Base-by-base conservation (phyloP, 1,284 basidiomycete species). In the Heterobasidion parviporum region DNA sequence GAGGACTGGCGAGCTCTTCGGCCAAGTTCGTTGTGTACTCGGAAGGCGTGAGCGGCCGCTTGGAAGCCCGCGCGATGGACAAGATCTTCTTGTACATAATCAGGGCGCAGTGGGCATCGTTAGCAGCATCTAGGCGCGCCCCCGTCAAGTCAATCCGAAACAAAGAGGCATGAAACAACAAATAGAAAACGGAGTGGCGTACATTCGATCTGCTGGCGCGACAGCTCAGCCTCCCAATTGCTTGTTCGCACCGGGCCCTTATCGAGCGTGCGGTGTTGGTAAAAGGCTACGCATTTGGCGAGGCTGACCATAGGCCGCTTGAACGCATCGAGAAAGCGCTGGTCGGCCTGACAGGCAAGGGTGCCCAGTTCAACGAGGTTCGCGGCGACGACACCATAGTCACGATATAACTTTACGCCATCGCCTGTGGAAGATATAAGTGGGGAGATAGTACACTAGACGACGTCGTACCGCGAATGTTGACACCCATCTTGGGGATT, bases 361-460 rank as follows among this genome's bases (percentile, higher is more conserved):
- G 68, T 69, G 3, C 79, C 80, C 2, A 86, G 79, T 58, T 86
- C 83, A 9, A 85, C 73, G 2, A 84, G 74, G 47, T 74, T 76
- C 20, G 69, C 67, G 8, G 77, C 67, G 36, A 72, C 65, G 55
- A 87, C 73, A n/a, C 79, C 81, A 60, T 76, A 85, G 63, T 86
- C 83, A 20, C 73, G 68, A 59, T 77, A 80, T 3, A 86, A 71
- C 60, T 85, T 86, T 61, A 73, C 71, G 7, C 81, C 84, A 43
- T 87, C 84, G 53, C 78, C 83, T 85, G 56, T n/a, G 2, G 43
- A 4, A n/a, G 16, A 6, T 20, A 52, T 15, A 2, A 5, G 20
- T 51, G 41, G 15, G 67, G 12, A 50, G 49, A 3, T n/a, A 26
- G 1, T 5, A 1, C 20, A n/a, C 14, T 1, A 0, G 47, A 49